phyloP scores from a whole-genome alignment of 331 rosid species.

The Telfairia occidentalis region DNA sequence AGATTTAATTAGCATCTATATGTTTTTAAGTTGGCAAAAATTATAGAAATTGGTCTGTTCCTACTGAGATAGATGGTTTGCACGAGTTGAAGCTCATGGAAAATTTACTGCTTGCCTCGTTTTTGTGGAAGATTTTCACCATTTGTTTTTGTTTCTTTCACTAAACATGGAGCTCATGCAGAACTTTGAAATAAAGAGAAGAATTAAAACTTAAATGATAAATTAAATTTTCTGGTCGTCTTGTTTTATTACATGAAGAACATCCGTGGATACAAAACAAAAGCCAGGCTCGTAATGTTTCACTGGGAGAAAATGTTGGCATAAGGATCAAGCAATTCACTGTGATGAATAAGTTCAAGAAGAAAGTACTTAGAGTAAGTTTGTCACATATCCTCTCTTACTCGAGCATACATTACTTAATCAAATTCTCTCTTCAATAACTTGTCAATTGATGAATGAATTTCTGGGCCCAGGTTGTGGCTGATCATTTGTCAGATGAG shows the following conservation, averaged over 20 bases:
- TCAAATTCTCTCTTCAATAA: neutral
- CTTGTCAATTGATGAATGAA: neutral
- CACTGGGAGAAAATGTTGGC: constrained; percentile 57
- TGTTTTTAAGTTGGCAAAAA: neutral
- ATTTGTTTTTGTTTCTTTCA: neutral
- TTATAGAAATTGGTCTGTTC: neutral
- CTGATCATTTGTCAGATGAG: constrained; percentile 16
- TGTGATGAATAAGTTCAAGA: constrained; percentile 68
- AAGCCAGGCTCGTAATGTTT: constrained; percentile 31
- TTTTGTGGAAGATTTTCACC: neutral
- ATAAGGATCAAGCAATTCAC: constrained; percentile 59
- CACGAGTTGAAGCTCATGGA: neutral
- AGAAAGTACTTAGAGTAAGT: constrained; percentile 64
- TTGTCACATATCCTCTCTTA: neutral
- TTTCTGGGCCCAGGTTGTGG: constrained; percentile 6
- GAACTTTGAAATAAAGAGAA: neutral
- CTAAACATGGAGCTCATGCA: neutral
- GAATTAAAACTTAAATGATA: neutral
- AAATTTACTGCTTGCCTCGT: neutral
- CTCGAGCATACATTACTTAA: neutral
- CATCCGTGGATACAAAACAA: constrained; percentile 48
- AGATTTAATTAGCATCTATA: neutral
- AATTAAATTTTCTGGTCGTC: neutral
- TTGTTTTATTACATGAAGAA: constrained; percentile 22
- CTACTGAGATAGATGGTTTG: neutral